A percentile compares a stretch with the other conserved stretches of the same genome.
These are phyloP conservation scores for Sporothrix protearum DNA, from an alignment of 2,329 filamentous ascomycete genomes.

Conservation along the genomic window DNA sequence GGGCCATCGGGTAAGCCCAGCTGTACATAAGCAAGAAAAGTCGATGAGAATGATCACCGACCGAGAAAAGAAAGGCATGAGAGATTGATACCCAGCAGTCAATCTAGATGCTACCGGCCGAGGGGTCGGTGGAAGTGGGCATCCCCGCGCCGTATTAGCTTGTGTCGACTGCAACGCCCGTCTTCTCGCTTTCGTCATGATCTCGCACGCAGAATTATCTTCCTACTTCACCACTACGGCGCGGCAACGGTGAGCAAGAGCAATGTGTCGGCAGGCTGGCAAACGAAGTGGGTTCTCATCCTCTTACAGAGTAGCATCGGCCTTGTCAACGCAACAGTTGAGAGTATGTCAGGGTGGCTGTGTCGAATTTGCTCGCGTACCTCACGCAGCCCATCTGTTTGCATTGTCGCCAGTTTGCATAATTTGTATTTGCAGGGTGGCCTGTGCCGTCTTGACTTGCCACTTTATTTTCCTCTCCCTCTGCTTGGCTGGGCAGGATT, in stretches of 20 bases:
- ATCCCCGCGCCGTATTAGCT: too few species aligned
- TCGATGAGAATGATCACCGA: neutral
- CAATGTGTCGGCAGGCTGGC: neutral
- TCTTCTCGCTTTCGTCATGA: neutral
- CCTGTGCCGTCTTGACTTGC: neutral
- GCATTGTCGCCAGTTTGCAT: neutral
- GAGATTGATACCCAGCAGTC: neutral
- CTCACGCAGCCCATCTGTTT: neutral
- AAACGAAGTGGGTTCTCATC: neutral
- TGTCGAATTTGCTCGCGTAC: neutral
- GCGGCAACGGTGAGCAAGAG: neutral
- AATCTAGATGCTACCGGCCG: constrained; percentile 12
- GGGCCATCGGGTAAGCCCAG: too few species aligned
- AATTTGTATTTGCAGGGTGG: neutral
- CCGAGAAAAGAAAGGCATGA: neutral
- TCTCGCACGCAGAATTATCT: neutral
- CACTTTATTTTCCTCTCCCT: neutral
- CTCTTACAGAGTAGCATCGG: neutral
- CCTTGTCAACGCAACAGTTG: neutral
- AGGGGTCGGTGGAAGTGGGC: neutral
- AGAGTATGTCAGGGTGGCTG: neutral
- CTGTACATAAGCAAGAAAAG: neutral
- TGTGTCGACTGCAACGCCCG: neutral
- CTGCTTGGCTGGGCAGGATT: neutral
- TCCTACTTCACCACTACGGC: neutral